Evolutionary conservation across 768 basidiomycete genomes (phyloP), one percentile per base, ranked within the genome.

Genomic region (Lactarius indigo): DNA sequence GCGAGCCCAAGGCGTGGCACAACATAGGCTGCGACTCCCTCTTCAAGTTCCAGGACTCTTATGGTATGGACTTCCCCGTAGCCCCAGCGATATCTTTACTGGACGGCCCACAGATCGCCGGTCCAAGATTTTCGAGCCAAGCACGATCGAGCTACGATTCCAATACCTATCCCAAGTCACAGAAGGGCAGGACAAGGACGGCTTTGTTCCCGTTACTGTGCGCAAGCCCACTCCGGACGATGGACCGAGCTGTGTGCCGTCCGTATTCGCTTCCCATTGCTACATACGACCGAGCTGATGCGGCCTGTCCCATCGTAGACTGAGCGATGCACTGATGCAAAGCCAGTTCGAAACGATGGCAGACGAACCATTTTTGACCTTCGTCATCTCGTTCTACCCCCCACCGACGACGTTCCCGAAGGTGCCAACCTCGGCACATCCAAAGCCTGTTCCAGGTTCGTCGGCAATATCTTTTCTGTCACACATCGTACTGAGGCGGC

Each of bases 1-100:
- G 57, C 15, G 61, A 58, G n/a, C 47, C 65, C n/a, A 62, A 54
- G 26, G n/a, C 37, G 1, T 66, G 65, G 65, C 61, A 66, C 7
- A 57, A 63, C 28, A 35, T 66, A 13, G 56, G 57, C n/a, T 41
- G 61, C n/a, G 65, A 63, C 54, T 41, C 50, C n/a, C 41, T 63
- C 56, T 58, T 66, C 61, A 58, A 35, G 13, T 66, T 66, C 35
- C 61, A 41, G 35, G 65, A 52, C 26, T 54, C 61, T 15, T 58
- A 57, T 18, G 60, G 64, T 65, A 57, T 23, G 64, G 50, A 26
- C 6, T 35, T n/a, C 10, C 1, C 13, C 13, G 17, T n/a, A 3
- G 7, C 6, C 23, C 26, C 1, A 18, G 35, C 18, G 6, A 23
- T 20, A 5, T n/a, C 23, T 26, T 17, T 31, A 30, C 30, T 37